Evolutionary conservation across 352 stramenopile genomes (phyloP).

Genomic region (Nothophytophthora sp.): DNA sequence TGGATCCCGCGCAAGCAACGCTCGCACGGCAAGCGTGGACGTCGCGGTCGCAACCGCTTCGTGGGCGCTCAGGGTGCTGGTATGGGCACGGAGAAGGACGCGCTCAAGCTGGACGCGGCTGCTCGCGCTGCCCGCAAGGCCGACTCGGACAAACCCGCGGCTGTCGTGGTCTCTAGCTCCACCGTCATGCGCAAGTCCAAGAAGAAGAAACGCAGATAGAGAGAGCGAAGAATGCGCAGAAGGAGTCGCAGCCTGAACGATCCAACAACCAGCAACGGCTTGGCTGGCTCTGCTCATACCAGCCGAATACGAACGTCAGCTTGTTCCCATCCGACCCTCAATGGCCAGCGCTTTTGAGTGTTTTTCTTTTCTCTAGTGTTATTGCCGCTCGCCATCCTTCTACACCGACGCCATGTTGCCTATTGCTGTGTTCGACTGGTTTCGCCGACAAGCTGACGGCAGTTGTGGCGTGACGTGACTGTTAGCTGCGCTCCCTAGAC

Average conservation of each 20-base stretch:
- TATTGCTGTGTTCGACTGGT: too few species aligned
- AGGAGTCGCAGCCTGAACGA: slow-evolving; percentile 6
- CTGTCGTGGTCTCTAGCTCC: slow-evolving; percentile 55
- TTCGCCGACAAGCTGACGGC: too few species aligned
- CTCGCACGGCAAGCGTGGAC: slow-evolving; percentile 72
- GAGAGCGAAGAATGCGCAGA: slow-evolving; percentile 13
- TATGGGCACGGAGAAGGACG: slow-evolving; percentile 82
- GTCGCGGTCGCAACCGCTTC: slow-evolving; percentile 81
- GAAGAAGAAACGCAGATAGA: slow-evolving; percentile 87
- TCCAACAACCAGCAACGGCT: not conserved
- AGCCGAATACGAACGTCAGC: too few species aligned
- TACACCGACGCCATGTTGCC: too few species aligned
- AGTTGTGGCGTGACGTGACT: too few species aligned
- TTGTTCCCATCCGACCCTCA: slow-evolving; percentile 22
- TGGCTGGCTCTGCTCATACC: slow-evolving; percentile 13
- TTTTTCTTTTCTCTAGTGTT: slow-evolving; percentile 32
- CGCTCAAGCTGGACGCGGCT: slow-evolving; percentile 78
- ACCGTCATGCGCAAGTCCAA: slow-evolving; percentile 80
- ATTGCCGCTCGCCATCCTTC: slow-evolving; percentile 8
- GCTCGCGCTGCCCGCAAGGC: slow-evolving; percentile 74
- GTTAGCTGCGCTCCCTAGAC: slow-evolving; percentile 46
- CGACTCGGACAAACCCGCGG: slow-evolving; percentile 57
- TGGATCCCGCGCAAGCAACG: slow-evolving; percentile 90
- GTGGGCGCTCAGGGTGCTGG: slow-evolving; percentile 78
- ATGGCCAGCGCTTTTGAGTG: too few species aligned